Base-by-base conservation (phyloP, 208 protist species). In the Crithidia sp. region DNA sequence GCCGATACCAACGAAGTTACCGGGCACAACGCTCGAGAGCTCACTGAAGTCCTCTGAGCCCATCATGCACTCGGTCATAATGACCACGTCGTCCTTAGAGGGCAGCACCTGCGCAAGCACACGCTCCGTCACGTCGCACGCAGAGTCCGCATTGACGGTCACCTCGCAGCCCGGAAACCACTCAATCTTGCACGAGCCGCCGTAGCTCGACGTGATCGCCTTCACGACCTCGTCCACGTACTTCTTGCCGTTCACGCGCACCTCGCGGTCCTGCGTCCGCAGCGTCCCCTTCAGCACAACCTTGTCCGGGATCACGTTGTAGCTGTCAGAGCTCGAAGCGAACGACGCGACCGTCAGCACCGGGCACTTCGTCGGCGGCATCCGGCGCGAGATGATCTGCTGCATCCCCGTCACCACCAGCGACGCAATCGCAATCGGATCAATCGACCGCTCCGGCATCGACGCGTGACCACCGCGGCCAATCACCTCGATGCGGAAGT, bases 381-480 rank as follows among this genome's bases (percentile, higher is more conserved):
- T 81, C 37, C 74, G 71, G 47, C 87, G 84, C 37, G 87, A 83
- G 8, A 86, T 71, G 55, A 92, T 74, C 52, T 73, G 79, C 74
- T 92, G 87, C 59, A 92, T 62, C n/a, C 41, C 64, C 17, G 61
- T 80, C 2, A 92, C 74, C 12, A 81, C 66, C 5, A 87, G 72
- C 5, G 70, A 69, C 54, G 77, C 68, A 28, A 88, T 81, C 19
- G 81, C 67, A 17, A 88, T 76, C 17, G 84, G 84, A 79, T 92
- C 87, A 52, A 85, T 74, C 7, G 76, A 67, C 12, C 76, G 52
- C 63, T 92, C 79, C 44, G 87, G 87, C 73, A 78, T 67, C 47
- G 87, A 89, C 49, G 87, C 87, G 54, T 92, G 87, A 0, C 87
- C 87, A 50, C 87, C 84, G n/a, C 63, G 66, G 12, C 87, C 86